Evolutionary conservation across 2,329 filamentous ascomycete species (phyloP).

Genomic region (Aureobasidium sp.): DNA sequence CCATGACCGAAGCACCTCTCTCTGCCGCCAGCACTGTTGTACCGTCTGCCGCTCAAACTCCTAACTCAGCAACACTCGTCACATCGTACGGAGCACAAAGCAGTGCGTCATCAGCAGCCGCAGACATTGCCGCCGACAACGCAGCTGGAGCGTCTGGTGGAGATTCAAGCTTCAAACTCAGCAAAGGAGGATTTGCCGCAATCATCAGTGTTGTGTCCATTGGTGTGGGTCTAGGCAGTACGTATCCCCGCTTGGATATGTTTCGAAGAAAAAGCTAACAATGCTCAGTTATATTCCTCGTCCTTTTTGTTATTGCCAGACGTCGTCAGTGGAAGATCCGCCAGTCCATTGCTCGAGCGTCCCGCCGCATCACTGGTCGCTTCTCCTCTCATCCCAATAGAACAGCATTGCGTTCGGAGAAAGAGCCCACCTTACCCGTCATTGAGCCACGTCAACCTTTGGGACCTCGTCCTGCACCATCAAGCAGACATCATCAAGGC

Average conservation of each 20-base stretch:
- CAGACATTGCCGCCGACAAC: slow-evolving; percentile 28
- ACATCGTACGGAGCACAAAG: not conserved
- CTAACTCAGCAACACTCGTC: not conserved
- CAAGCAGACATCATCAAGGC: not conserved
- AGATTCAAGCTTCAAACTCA: slow-evolving; percentile 68
- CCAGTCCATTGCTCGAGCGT: slow-evolving; percentile 74
- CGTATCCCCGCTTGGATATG: slow-evolving; percentile 71
- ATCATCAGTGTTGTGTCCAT: slow-evolving; percentile 78
- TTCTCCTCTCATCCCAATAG: slow-evolving; percentile 23
- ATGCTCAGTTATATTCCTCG: slow-evolving; percentile 24
- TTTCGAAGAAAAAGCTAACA: slow-evolving; percentile 19
- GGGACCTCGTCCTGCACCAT: not conserved
- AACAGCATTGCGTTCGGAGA: slow-evolving; percentile 20
- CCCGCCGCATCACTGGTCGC: slow-evolving; percentile 50
- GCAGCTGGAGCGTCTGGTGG: slow-evolving; percentile 71
- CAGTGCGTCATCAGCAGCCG: slow-evolving; percentile 12
- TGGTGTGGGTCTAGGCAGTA: slow-evolving; percentile 70
- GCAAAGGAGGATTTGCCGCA: slow-evolving; percentile 74
- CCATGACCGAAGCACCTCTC: not conserved
- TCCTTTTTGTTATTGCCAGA: slow-evolving; percentile 84
- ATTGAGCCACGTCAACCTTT: slow-evolving; percentile 2
- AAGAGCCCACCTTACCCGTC: not conserved
- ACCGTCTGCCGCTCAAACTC: not conserved
- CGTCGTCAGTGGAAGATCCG: slow-evolving; percentile 86
- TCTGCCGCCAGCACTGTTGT: not conserved